Conservation (phyloP, 116 monocot genomes). For the Zostera marina region DNA sequence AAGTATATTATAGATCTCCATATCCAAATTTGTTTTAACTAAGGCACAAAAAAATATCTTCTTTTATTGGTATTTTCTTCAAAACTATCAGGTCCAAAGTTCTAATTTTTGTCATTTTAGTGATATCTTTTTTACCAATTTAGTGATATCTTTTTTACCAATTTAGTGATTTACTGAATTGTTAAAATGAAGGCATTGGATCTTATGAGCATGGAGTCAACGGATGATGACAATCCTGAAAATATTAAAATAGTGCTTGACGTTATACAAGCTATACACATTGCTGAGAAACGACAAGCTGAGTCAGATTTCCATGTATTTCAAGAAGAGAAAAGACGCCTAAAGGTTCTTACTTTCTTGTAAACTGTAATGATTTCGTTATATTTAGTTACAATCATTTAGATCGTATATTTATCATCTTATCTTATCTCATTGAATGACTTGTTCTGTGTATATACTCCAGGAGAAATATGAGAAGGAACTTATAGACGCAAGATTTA, state of each 20-base stretch:
- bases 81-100: neutral
- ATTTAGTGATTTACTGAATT: neutral
- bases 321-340: constrained; percentile 57
- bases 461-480: constrained; percentile 92
- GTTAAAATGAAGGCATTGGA: constrained; percentile 18
- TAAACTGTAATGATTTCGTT: neutral
- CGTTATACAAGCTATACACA: constrained; percentile 79
- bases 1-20: no score
- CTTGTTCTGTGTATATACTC: neutral
- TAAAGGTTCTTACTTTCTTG: constrained; percentile 41
- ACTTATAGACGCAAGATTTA: constrained; percentile 69
- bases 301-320: constrained; percentile 62
- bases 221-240: constrained; percentile 13
- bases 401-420: neutral
- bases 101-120: neutral
- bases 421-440: neutral
- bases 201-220: constrained; percentile 3
- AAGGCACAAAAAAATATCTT: neutral
- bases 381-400: neutral
- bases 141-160: neutral
- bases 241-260: constrained; percentile 52
- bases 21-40: no score
- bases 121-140: neutral
- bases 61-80: neutral
- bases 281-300: constrained; percentile 84